Evolutionary conservation across 345 rosid genomes (phyloP).

Genomic region (Schrenkiella parvula): DNA sequence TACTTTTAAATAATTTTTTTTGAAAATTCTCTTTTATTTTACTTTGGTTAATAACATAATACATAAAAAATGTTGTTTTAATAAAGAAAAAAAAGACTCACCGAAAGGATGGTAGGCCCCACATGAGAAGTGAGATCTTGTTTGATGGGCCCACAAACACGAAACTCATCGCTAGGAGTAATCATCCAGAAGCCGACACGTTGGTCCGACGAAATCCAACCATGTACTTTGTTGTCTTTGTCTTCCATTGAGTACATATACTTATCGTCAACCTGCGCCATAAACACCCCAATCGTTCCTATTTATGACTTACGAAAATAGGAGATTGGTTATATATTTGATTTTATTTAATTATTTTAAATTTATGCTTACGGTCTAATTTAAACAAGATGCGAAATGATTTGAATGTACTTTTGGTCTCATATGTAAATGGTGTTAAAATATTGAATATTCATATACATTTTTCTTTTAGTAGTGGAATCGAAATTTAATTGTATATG

Average conservation of each 20-base stretch:
- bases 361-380: no score
- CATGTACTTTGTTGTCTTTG: conserved; percentile 61
- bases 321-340: no score
- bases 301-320: no score
- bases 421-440: not conserved
- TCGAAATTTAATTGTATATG: not conserved
- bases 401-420: not conserved
- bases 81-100: conserved; percentile 25
- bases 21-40: not conserved
- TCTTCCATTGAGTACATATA: conserved; percentile 66
- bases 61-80: not conserved
- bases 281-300: not conserved
- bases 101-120: conserved; percentile 64
- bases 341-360: no score
- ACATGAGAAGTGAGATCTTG: conserved; percentile 89
- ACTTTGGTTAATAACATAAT: no score
- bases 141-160: conserved; percentile 62
- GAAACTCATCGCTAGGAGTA: conserved; percentile 70
- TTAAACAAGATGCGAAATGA: not conserved
- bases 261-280: conserved; percentile 85
- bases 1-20: no score
- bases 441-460: not conserved
- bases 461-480: no score
- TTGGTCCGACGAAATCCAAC: conserved; percentile 60
- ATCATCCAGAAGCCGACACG: conserved; percentile 87